phyloP scores from a whole-genome alignment of 306 rosid genomes.

The Bauhinia variegata region DNA sequence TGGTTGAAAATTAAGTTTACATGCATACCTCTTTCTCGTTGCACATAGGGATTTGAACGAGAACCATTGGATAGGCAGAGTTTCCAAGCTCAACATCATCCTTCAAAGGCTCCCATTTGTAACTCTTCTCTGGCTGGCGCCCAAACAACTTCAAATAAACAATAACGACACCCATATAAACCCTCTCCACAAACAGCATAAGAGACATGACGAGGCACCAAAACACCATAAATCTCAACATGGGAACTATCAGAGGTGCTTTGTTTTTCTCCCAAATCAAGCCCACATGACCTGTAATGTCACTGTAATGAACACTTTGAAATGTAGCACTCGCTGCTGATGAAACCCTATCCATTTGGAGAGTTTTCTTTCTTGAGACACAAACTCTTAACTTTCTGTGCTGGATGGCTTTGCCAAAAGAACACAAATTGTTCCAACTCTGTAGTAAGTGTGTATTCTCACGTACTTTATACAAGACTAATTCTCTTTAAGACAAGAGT shows the following conservation, averaged over 20 bases:
- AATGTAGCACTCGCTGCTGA: slow-evolving; percentile 21
- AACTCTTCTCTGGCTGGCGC: slow-evolving; percentile 58
- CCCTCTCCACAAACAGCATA: slow-evolving; percentile 78
- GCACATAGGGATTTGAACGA: slow-evolving; percentile 74
- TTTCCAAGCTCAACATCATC: slow-evolving; percentile 79
- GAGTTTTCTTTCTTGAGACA: slow-evolving; percentile 13
- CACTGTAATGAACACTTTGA: slow-evolving; percentile 37
- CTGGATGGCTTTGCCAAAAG: slow-evolving; percentile 60
- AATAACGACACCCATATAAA: slow-evolving; percentile 81
- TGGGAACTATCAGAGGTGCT: slow-evolving; percentile 65
- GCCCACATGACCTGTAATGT: slow-evolving; percentile 48
- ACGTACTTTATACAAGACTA: too few relatives aligned
- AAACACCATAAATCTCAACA: slow-evolving; percentile 52
- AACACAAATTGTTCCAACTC: slow-evolving; percentile 57
- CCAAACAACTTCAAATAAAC: slow-evolving; percentile 57
- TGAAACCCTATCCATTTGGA: slow-evolving; percentile 48
- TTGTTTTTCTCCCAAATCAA: slow-evolving; percentile 61
- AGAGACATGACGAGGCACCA: slow-evolving; percentile 73
- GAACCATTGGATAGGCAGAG: slow-evolving; percentile 63
- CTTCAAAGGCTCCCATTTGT: slow-evolving; percentile 74
- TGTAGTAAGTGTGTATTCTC: too few relatives aligned
- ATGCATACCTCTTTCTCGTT: slow-evolving; percentile 69
- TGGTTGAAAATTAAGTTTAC: too few relatives aligned
- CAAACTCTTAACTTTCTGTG: slow-evolving; percentile 1
- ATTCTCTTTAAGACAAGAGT: too few relatives aligned